phyloP scores from a whole-genome alignment of 2,329 filamentous ascomycete genomes.

The Rutstroemia sp. region DNA sequence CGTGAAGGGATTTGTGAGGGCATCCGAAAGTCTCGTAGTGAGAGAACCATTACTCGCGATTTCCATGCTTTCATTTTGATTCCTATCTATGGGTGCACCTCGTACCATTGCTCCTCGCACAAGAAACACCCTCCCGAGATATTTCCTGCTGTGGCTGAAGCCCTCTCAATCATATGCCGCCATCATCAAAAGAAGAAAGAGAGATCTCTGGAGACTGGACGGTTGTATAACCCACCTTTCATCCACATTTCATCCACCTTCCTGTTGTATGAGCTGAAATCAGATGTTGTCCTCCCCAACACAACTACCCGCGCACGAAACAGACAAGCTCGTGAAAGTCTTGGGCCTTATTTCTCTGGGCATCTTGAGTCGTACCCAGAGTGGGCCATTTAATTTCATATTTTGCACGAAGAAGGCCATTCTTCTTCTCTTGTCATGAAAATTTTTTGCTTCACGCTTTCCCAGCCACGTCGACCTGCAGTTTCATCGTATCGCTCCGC shows the following conservation, averaged over 20 bases:
- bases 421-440: neutral
- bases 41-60: too few relatives aligned
- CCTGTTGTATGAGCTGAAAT: constrained; percentile 2
- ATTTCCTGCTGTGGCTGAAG: neutral
- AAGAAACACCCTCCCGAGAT: neutral
- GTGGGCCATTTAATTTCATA: neutral
- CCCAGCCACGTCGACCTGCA: neutral
- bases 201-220: neutral
- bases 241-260: constrained; percentile 7
- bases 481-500: neutral
- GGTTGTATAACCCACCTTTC: neutral
- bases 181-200: neutral
- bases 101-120: too few relatives aligned
- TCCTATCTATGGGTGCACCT: too few relatives aligned
- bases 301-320: neutral
- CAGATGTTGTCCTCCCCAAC: neutral
- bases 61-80: neutral
- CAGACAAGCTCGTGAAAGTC: neutral
- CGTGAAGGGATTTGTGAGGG: too few relatives aligned
- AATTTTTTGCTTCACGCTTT: neutral
- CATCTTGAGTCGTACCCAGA: neutral
- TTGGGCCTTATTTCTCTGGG: neutral
- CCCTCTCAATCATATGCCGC: neutral
- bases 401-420: neutral
- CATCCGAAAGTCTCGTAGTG: too few relatives aligned